A percentile compares a stretch with the other conserved stretches of the same genome.
phyloP scores from a whole-genome alignment of 805 yeast species.

The Clavispora asparagi region DNA sequence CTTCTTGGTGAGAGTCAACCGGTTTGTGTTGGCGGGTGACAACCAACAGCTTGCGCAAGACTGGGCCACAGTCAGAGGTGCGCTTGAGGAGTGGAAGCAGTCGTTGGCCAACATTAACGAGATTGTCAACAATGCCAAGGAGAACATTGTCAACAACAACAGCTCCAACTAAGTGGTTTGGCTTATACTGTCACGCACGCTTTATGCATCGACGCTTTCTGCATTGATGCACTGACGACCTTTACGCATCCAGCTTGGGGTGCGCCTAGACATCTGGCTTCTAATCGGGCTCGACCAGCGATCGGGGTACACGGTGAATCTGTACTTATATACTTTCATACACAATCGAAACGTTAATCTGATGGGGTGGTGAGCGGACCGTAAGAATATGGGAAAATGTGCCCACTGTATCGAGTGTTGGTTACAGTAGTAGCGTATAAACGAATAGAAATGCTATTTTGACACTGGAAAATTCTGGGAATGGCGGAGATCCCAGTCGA shows the following conservation, averaged over 20 bases:
- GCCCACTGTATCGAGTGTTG: too few relatives aligned
- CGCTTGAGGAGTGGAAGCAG: slow-evolving; percentile 34
- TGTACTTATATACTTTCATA: background rate
- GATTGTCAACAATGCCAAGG: slow-evolving; percentile 39
- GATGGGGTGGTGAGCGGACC: too few relatives aligned
- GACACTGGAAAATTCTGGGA: too few relatives aligned
- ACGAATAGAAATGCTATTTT: too few relatives aligned
- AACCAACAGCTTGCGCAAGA: slow-evolving; percentile 22
- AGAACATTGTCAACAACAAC: slow-evolving; percentile 30
- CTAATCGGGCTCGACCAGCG: background rate
- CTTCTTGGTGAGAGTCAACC: slow-evolving; percentile 36
- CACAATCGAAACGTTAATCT: background rate
- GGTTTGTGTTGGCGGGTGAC: slow-evolving; percentile 37
- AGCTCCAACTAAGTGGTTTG: slow-evolving; percentile 9
- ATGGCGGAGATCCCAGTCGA: too few relatives aligned
- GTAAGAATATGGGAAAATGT: too few relatives aligned
- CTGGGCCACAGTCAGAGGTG: slow-evolving; percentile 33
- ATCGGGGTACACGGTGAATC: background rate
- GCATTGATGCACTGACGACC: background rate
- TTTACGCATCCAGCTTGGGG: background rate
- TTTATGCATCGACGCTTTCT: too few relatives aligned
- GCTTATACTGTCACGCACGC: background rate
- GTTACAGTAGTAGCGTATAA: too few relatives aligned
- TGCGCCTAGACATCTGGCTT: background rate
- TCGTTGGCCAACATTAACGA: slow-evolving; percentile 38